Percentiles rank a stretch among this genome's conserved stretches.
Conservation (phyloP, 768 basidiomycete species). For the Podaxis rugospora region DNA sequence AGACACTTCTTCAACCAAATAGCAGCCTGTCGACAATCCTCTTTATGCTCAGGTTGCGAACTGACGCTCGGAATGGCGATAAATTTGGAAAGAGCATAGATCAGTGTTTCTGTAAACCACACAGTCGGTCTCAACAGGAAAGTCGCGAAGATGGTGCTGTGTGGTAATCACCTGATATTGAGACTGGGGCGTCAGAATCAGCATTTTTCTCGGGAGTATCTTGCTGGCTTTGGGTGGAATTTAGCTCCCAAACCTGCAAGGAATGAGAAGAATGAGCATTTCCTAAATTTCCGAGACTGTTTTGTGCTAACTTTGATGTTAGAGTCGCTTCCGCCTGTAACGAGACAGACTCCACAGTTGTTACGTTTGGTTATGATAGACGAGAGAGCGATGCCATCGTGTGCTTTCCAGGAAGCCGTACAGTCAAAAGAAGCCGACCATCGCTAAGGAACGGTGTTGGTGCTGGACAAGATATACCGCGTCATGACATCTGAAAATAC, state of each 20-base stretch:
- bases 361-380: slow-evolving; percentile 50
- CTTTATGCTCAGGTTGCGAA: slow-evolving; percentile 56
- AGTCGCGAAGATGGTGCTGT: not conserved
- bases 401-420: slow-evolving; percentile 77
- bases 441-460: slow-evolving; percentile 37
- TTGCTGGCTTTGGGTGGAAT: slow-evolving; percentile 23
- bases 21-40: slow-evolving; percentile 92
- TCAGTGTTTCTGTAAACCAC: slow-evolving; percentile 55
- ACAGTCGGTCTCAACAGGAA: not conserved
- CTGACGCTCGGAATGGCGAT: slow-evolving; percentile 87
- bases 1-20: slow-evolving; percentile 90
- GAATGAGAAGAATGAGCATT: not conserved
- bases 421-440: slow-evolving; percentile 86
- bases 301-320: slow-evolving; percentile 63
- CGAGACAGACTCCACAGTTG: slow-evolving; percentile 33
- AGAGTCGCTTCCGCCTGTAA: slow-evolving; percentile 86
- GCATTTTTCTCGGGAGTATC: slow-evolving; percentile 12
- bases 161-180: slow-evolving; percentile 20
- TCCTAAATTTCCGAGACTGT: not conserved
- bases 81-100: slow-evolving; percentile 80
- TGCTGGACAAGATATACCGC: not conserved
- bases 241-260: slow-evolving; percentile 52
- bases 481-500: not conserved
- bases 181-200: not conserved
- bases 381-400: slow-evolving; percentile 79